Base-by-base conservation (phyloP, 2,329 filamentous ascomycete genomes). In the Coniosporium uncinatum region DNA sequence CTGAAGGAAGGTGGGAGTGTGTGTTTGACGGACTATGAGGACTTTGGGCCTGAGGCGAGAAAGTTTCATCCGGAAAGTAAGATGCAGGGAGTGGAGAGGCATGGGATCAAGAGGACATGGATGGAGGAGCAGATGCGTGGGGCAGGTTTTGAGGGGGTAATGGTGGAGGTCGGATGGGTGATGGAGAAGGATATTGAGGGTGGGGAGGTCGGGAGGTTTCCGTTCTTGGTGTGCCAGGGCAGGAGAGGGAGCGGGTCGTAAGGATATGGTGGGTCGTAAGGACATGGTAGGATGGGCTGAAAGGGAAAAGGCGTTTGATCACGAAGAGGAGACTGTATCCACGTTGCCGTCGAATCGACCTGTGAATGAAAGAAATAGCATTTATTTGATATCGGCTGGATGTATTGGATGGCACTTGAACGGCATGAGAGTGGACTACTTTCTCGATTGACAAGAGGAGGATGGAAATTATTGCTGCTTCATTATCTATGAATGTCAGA, bases 11-110 rank as follows among this genome's bases (percentile, higher is more conserved):
- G 72, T 0, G 76, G 74, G 0, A 49, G 55, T 39, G 60, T 78
- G 1, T 71, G 71, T 2, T 54, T 79, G 48, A 79, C 75, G 2
- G 76, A 79, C 49, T 80, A 73, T 51, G 74, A 79, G 51, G 69
- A 79, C 46, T 73, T 71, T 52, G 76, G 76, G 0, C 66, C 67
- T 0, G 69, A 70, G 34, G 71, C 74, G 2, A 59, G 67, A 22
- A 57, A 55, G 37, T 79, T 79, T 49, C 76, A 80, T 54, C 68
- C 75, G 0, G 58, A 66, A 48, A 50, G 50, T 18, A 76, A 75
- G 22, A 68, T 77, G 63, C 62, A 62, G 0, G 74, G 73, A 2
- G 75, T 79, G 2, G 71, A 76, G 55, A 55, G 71, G 38, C 73
- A 79, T 52, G 76, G 76, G 2, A 69, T 79, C 29, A 52, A 58